A percentile compares a stretch with the other conserved stretches of the same genome.
Conservation (phyloP, 192 early-diverging fungal species). For the Lunasporangiospora selenospora region DNA sequence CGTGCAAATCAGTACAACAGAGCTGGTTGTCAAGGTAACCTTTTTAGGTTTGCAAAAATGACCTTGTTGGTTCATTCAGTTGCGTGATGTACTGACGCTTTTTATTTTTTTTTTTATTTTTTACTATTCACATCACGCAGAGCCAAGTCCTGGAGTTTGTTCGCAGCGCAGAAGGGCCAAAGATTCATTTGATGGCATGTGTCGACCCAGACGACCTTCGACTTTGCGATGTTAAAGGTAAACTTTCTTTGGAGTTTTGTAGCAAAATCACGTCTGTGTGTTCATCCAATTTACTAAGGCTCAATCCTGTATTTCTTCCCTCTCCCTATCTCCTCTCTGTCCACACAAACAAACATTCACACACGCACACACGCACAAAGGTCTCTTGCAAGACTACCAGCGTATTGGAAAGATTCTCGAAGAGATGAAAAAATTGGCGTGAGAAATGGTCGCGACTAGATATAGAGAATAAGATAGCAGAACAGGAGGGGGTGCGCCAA, state of each 20-base stretch:
- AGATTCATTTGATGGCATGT: conserved; percentile 43
- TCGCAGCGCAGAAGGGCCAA: conserved; percentile 13
- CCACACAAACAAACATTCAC: too few species aligned
- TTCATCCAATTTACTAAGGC: too few species aligned
- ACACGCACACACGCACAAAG: too few species aligned
- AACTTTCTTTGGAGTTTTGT: background rate
- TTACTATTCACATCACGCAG: too few species aligned
- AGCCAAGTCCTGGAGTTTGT: conserved; percentile 15
- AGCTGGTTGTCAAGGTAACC: conserved; percentile 9
- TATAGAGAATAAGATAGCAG: too few species aligned
- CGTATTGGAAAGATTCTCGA: conserved; percentile 37
- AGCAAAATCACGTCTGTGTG: background rate
- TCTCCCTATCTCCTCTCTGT: background rate
- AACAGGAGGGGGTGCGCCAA: too few species aligned
- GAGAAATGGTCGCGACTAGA: too few species aligned
- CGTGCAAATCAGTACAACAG: conserved; percentile 11
- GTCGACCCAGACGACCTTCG: conserved; percentile 27
- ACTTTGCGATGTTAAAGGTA: conserved; percentile 32
- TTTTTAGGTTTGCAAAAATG: too few species aligned
- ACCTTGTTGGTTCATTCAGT: background rate
- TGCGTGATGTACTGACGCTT: background rate
- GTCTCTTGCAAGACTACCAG: conserved; percentile 32
- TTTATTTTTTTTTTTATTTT: background rate
- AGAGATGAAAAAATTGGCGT: conserved; percentile 16
- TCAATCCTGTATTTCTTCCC: background rate